Base-by-base conservation (phyloP, 176 grass and related monocot species). In the Paspalum vaginatum region DNA sequence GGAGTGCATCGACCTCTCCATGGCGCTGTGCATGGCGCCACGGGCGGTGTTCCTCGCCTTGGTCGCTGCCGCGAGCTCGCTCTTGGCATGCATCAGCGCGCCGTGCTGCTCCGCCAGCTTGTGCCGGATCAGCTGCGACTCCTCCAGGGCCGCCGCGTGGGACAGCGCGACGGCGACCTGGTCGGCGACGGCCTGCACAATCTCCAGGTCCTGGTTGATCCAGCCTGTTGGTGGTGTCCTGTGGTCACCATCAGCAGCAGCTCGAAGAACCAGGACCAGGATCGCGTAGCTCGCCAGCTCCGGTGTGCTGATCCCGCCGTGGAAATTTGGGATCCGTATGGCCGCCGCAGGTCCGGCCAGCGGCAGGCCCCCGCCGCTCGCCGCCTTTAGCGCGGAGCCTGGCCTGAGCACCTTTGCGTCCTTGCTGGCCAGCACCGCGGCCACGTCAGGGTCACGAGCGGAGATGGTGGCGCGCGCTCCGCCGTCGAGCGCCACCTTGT, bases 301-400 rank as follows among this genome's bases (percentile, higher is more conserved):
- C 7, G 76, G 17, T 4, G 27, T 14, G 43, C 5, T 25, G 18
- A 13, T 16, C 5, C 8, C 21, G 0, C 48, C 60, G 52, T 81
- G 79, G 49, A 85, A 91, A 41, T 82, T 72, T 73, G 83, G 90
- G 43, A 93, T 81, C 70, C 90, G 74, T 64, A 92, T 93, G 48
- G 90, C 88, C 1, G 88, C 93, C 43, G 84, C 85, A 0, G 88
- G 27, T n/a, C 85, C 83, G 5, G 61, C 26, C 7, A 5, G 17
- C 18, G 52, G 61, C 17, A 65, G 51, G 20, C 50, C 72, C 20
- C 63, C 63, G 27, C 86, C 50, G 61, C 87, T 89, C 18, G 82
- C 86, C 61, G 20, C 26, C 18, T 49, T 90, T 0, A 97, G 89
- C 58, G 49, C 38, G 0, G 94, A 94, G 48, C 59, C 79, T 18